Evolutionary conservation across 148 eudicot genomes (phyloP).

Genomic region (Diospyros kaki): DNA sequence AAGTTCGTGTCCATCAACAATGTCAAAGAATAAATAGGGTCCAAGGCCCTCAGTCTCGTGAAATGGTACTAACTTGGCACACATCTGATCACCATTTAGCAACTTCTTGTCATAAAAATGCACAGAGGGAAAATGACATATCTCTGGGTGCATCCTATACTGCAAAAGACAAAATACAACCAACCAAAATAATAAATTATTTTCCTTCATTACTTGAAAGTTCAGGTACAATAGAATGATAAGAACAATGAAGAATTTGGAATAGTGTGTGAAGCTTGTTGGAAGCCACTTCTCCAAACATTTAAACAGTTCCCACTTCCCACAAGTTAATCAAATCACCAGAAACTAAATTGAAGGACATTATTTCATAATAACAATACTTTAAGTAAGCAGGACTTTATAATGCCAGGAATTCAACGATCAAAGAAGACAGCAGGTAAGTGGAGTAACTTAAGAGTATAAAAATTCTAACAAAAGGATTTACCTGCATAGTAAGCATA

Average conservation of each 20-base stretch:
- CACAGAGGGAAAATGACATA: constrained; percentile 75
- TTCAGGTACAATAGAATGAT: neutral
- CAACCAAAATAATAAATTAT: neutral
- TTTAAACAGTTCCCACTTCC: neutral
- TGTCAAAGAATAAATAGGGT: constrained; percentile 86
- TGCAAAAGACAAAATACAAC: constrained; percentile 34
- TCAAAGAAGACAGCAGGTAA: constrained; percentile 3
- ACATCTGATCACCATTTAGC: constrained; percentile 65
- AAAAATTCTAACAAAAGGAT: constrained; percentile 12
- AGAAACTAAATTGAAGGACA: constrained; percentile 7
- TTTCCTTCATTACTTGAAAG: neutral
- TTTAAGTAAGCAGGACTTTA: neutral
- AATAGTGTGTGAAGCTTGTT: neutral
- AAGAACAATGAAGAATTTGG: neutral
- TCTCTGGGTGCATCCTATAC: constrained; percentile 99
- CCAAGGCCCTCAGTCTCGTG: constrained; percentile 78
- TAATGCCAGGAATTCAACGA: constrained; percentile 1
- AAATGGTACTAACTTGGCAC: constrained; percentile 67
- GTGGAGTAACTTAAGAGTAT: constrained; percentile 8
- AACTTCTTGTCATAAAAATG: constrained; percentile 92
- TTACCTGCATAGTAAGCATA: constrained; percentile 94
- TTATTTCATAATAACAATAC: neutral
- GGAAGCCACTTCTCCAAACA: constrained; percentile 8
- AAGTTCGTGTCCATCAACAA: constrained; percentile 79
- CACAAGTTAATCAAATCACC: neutral